phyloP scores from a whole-genome alignment of 805 yeast genomes.

The Ogataea henricii region DNA sequence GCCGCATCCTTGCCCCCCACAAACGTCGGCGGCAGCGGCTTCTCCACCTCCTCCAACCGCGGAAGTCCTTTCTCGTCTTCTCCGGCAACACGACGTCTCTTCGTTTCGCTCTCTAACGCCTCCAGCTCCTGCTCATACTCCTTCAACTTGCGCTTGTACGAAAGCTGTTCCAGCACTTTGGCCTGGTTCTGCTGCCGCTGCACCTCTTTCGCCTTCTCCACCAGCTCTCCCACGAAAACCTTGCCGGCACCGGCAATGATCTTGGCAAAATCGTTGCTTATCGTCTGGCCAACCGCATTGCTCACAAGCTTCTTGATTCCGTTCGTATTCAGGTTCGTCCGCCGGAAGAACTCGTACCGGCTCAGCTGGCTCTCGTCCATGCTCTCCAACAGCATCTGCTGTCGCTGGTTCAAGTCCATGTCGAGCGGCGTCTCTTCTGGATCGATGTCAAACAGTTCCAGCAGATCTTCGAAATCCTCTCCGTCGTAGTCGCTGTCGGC shows the following conservation, averaged over 20 bases:
- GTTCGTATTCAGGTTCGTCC: conserved; percentile 71
- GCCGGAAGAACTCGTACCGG: conserved; percentile 81
- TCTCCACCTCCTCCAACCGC: conserved; percentile 32
- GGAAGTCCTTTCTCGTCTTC: conserved; percentile 35
- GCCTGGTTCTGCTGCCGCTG: conserved; percentile 57
- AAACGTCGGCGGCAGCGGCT: conserved; percentile 26
- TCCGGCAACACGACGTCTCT: conserved; percentile 41
- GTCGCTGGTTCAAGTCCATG: conserved; percentile 54
- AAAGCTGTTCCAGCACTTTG: conserved; percentile 39
- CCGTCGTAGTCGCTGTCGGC: conserved; percentile 27
- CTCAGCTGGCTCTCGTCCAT: conserved; percentile 83
- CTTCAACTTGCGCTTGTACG: conserved; percentile 42
- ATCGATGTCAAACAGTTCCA: conserved; percentile 33
- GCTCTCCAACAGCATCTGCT: conserved; percentile 64
- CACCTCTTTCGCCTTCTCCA: conserved; percentile 76
- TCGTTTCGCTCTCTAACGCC: conserved; percentile 33
- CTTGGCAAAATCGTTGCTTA: conserved; percentile 77
- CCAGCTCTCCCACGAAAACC: conserved; percentile 85
- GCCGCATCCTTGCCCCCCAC: conserved; percentile 5
- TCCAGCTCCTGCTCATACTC: conserved; percentile 22
- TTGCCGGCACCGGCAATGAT: conserved; percentile 85
- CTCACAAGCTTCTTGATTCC: conserved; percentile 82
- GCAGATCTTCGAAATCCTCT: conserved; percentile 33
- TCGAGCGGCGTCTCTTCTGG: conserved; percentile 37
- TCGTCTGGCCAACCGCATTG: conserved; percentile 74